Evolutionary conservation across 108 stramenopile species (phyloP).

Genomic region (Conticribra guillardii): DNA sequence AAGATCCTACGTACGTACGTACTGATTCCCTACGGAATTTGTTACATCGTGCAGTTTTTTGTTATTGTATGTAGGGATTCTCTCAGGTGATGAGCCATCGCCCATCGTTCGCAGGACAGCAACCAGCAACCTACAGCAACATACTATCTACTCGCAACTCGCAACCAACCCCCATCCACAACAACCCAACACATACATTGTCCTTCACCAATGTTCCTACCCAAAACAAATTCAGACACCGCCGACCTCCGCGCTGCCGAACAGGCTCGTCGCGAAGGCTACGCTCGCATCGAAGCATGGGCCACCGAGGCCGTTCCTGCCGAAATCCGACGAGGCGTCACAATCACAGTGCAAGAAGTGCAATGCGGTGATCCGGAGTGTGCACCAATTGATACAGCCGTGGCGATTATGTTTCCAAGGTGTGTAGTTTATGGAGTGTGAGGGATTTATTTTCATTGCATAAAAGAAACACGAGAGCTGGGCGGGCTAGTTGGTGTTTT

Average conservation of each 20-base stretch:
- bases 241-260: conserved; percentile 45
- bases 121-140: too few relatives aligned
- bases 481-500: too few relatives aligned
- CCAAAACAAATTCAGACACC: conserved; percentile 42
- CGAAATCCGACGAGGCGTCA: conserved; percentile 56
- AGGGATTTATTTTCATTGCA: not conserved
- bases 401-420: conserved; percentile 73
- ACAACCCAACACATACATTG: too few relatives aligned
- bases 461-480: too few relatives aligned
- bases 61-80: too few relatives aligned
- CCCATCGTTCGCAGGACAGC: too few relatives aligned
- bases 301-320: conserved; percentile 66
- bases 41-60: too few relatives aligned
- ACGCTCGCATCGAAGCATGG: conserved; percentile 66
- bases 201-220: conserved; percentile 87
- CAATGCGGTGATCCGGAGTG: conserved; percentile 88
- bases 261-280: conserved; percentile 45
- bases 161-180: too few relatives aligned
- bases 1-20: too few relatives aligned
- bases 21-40: too few relatives aligned
- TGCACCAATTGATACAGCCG: conserved; percentile 83
- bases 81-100: too few relatives aligned
- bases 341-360: conserved; percentile 78
- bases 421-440: conserved; percentile 4
- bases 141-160: too few relatives aligned